Evolutionary conservation across 2,329 filamentous ascomycete species (phyloP), one percentile per base, ranked within the genome.

Genomic region (Penicillium sp.): DNA sequence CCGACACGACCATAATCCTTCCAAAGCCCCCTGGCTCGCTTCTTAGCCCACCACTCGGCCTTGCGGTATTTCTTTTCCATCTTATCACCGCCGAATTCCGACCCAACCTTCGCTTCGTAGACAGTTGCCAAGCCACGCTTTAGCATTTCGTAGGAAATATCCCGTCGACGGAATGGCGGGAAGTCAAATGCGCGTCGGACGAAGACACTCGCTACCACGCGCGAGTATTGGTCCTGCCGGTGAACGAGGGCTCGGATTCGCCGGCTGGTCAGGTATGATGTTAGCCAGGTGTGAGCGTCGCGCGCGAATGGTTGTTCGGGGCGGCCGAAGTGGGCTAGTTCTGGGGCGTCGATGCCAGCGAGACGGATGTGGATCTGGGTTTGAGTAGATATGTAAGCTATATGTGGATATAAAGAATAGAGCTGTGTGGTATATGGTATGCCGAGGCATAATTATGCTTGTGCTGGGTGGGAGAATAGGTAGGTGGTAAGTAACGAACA

Each of bases 261-360:
- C 35, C 85, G 86, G 59, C 88, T 82, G 23, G 86, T 77, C 10
- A 97, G 80, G 72, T 91, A 91, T 6, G 77, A 77, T 17, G 83
- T 86, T n/a, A 99, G 83, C 87, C 91, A 97, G 19, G 84, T 78
- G 52, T 93, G 80, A 8, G 94, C 91, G 75, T 97, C 93, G 58
- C 85, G 81, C 4, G 90, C 83, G 72, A 86, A 92, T 1, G 93
- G 93, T 75, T 99, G 94, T 10, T 88, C 90, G 27, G 91, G 89
- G 50, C 87, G 85, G 53, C 96, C 96, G 76, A 97, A 99, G 75
- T 99, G 94, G 9, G 93, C 88, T 55, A 90, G 81, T 77, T 99
- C 94, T 1, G 94, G 94, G 12, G 96, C 94, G 75, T 99, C 94
- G 54, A 99, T 80, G 49, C 94, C 94, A 17, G 94, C 94, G 56